Base-by-base conservation (phyloP, 805 yeast species). In the Pachysolen tannophilus region DNA sequence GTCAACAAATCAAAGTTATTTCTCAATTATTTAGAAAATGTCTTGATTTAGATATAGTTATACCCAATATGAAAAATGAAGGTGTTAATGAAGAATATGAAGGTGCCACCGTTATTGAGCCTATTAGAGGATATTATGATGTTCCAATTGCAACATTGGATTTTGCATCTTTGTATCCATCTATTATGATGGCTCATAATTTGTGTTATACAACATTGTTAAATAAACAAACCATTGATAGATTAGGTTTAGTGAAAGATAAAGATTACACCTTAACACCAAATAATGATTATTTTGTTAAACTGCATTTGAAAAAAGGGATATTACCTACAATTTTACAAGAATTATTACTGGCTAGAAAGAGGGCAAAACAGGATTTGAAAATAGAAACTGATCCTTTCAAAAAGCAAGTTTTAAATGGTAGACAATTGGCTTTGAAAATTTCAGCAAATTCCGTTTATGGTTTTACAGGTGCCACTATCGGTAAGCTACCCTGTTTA, bases 101-200 rank as follows among this genome's bases (percentile, higher is more conserved):
- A 58, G 99, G 99, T 65, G 99, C 99, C 5, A 92, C 98, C 0
- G 99, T 92, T 46, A 92, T 92, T 58, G 98, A 94, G 54, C 99
- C 99, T 2, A 67, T 68, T 5, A 75, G 97, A 55, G 99, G 98
- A 2, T 94, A 87, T 57, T 94, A 92, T 50, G 95, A 86, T 58
- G 88, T 83, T 11, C 99, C 99, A 1, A 90, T 92, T 52, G 96
- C 99, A 2, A 92, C 99, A 0, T 69, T 92, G 44, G 99, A 92
- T 78, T 92, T 92, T 75, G 87, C 95, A 46, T 86, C 96, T 37
- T 69, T 92, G 69, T 92, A 92, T 59, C 99, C 99, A 5, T 85
- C 96, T 40, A 92, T 92, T 50, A 88, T 92, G 95, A 92, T 94
- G 94, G 98, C 99, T 0, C 97, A 92, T 58, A 92, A 92, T 55